Evolutionary conservation across 148 eudicot genomes (phyloP).

Genomic region (Rhododendron simsii): DNA sequence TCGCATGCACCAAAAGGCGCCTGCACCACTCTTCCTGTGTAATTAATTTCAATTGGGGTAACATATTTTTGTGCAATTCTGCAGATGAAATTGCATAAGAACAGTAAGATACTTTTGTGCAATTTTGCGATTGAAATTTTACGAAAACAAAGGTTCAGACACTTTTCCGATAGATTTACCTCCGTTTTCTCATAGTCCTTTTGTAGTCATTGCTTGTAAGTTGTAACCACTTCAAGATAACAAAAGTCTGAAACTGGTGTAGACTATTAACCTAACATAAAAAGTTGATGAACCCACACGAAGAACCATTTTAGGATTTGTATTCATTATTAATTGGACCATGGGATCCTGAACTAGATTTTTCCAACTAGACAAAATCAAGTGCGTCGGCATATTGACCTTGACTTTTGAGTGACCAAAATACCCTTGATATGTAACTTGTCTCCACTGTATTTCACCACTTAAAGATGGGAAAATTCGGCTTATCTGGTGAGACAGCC

Average conservation of each 20-base stretch:
- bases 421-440: background rate
- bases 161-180: background rate
- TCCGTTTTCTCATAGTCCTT: background rate
- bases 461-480: background rate
- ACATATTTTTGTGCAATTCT: no score
- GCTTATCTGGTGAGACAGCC: background rate
- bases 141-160: no score
- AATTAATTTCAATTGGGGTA: no score
- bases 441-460: background rate
- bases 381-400: slow-evolving; percentile 6
- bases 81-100: no score
- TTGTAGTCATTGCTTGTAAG: background rate
- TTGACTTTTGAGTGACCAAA: slow-evolving; percentile 4
- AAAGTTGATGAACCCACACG: background rate
- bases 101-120: no score
- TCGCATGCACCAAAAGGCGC: no score
- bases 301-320: background rate
- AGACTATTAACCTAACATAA: background rate
- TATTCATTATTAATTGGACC: background rate
- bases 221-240: background rate
- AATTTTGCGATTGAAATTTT: no score
- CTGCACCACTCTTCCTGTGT: no score
- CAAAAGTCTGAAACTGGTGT: background rate
- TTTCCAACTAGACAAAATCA: background rate
- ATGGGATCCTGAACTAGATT: background rate